Evolutionary conservation across 1,284 basidiomycete genomes (phyloP).

Genomic region (Stygiomarasmius scandens): DNA sequence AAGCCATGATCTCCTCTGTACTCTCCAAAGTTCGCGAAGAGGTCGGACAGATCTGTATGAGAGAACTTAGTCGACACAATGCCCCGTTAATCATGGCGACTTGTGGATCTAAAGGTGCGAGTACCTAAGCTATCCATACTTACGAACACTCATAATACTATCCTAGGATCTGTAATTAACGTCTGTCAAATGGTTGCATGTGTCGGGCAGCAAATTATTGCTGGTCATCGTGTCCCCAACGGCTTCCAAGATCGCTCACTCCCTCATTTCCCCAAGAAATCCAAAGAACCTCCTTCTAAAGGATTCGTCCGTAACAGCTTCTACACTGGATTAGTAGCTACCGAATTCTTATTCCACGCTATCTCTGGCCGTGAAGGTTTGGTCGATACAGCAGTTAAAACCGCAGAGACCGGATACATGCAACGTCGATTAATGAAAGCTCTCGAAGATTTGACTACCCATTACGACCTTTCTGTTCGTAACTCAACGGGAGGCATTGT

Average conservation of each 20-base stretch:
- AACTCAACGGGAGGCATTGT: conserved; percentile 97
- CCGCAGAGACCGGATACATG: conserved; percentile 99
- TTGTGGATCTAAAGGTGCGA: conserved; percentile 94
- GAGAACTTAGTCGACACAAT: conserved; percentile 93
- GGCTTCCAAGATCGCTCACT: conserved; percentile 99
- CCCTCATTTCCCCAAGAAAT: conserved; percentile 98
- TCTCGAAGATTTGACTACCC: conserved; percentile 94
- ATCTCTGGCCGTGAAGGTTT: conserved; percentile 98
- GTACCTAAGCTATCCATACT: background rate
- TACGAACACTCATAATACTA: background rate
- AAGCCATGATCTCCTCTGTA: conserved; percentile 92
- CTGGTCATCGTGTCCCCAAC: conserved; percentile 97
- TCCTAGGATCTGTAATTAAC: conserved; percentile 93
- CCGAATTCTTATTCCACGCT: conserved; percentile 98
- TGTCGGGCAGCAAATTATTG: conserved; percentile 99
- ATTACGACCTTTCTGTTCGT: conserved; percentile 96
- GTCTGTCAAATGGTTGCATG: conserved; percentile 99
- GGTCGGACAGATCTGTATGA: conserved; percentile 98
- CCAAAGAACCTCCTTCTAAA: conserved; percentile 95
- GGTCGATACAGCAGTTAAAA: conserved; percentile 99
- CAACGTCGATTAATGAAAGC: conserved; percentile 99
- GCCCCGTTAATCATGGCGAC: conserved; percentile 99
- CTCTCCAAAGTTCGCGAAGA: conserved; percentile 94
- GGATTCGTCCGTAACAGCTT: conserved; percentile 99
- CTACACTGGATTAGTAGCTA: conserved; percentile 92